phyloP scores from a whole-genome alignment of 768 basidiomycete genomes.

The Ramaria sp. region DNA sequence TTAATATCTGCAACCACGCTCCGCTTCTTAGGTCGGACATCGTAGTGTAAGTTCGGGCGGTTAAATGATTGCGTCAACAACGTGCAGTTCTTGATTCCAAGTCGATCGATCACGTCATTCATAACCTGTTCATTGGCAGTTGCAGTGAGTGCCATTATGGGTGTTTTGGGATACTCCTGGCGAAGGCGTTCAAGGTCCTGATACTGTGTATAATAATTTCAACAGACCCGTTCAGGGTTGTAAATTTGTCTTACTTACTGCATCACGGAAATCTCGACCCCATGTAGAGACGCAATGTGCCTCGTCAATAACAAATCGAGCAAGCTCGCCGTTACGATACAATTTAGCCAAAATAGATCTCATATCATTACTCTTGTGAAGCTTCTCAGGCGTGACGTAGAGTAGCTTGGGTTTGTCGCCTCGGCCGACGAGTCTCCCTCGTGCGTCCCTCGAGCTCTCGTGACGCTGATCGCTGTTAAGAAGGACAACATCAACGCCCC shows the following conservation, averaged over 20 bases:
- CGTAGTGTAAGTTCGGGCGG: constrained; percentile 81
- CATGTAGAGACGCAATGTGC: constrained; percentile 92
- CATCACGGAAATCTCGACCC: constrained; percentile 89
- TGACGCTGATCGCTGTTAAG: constrained; percentile 48
- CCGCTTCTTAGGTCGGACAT: constrained; percentile 35
- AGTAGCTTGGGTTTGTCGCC: constrained; percentile 51
- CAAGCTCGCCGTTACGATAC: constrained; percentile 46
- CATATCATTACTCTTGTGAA: constrained; percentile 51
- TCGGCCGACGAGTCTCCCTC: constrained; percentile 32
- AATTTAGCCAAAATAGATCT: constrained; percentile 47
- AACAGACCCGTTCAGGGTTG: neutral
- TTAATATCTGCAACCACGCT: constrained; percentile 48
- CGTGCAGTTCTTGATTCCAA: constrained; percentile 49
- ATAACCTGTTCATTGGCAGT: constrained; percentile 77
- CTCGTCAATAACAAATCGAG: constrained; percentile 92
- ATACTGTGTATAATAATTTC: constrained; percentile 38
- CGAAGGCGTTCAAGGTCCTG: constrained; percentile 57
- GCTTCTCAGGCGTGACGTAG: constrained; percentile 89
- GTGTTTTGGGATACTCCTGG: constrained; percentile 62
- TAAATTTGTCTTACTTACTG: constrained; percentile 34
- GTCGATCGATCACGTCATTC: constrained; percentile 64
- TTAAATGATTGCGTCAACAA: constrained; percentile 82
- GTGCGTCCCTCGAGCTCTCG: constrained; percentile 25
- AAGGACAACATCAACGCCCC: constrained; percentile 57
- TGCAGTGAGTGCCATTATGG: constrained; percentile 94